Conservation (phyloP, 208 protist species). For the Leishmania arabica region DNA sequence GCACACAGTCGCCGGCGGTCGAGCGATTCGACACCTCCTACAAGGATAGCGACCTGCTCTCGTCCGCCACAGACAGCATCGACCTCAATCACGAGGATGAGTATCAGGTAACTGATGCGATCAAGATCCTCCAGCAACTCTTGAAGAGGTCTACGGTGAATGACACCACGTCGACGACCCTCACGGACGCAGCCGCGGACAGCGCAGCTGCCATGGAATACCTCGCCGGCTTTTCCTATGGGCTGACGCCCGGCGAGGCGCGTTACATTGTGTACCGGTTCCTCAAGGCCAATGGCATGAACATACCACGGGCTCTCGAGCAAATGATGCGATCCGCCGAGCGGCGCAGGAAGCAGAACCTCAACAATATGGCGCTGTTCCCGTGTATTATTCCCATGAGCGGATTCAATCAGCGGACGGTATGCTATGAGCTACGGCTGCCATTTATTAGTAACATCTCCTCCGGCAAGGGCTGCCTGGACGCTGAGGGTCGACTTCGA, state of each 20-base stretch:
- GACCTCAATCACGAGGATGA: conserved; percentile 5
- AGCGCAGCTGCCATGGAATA: conserved; percentile 8
- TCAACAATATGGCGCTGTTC: conserved; percentile 62
- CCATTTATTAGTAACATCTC: conserved; percentile 32
- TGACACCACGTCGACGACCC: background rate
- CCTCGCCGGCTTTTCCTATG: conserved; percentile 33
- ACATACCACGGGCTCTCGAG: conserved; percentile 34
- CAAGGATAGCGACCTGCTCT: conserved; percentile 15
- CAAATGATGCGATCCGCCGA: conserved; percentile 31
- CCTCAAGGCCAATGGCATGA: conserved; percentile 40
- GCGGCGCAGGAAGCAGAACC: conserved; percentile 48
- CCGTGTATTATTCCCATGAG: conserved; percentile 53
- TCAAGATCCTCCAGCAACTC: conserved; percentile 14
- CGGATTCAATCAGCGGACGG: conserved; percentile 48
- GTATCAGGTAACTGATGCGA: conserved; percentile 8
- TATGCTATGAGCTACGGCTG: conserved; percentile 49
- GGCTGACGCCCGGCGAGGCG: conserved; percentile 27
- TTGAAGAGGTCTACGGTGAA: background rate
- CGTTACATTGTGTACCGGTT: conserved; percentile 45
- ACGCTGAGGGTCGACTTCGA: conserved; percentile 16
- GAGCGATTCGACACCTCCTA: background rate
- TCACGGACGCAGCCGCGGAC: background rate
- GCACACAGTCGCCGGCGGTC: background rate
- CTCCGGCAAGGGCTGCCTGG: conserved; percentile 16
- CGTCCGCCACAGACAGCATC: conserved; percentile 22